These are phyloP conservation scores for Ganoderma lucidum DNA, from an alignment of 1,284 basidiomycete species.

Conservation along the genomic window DNA sequence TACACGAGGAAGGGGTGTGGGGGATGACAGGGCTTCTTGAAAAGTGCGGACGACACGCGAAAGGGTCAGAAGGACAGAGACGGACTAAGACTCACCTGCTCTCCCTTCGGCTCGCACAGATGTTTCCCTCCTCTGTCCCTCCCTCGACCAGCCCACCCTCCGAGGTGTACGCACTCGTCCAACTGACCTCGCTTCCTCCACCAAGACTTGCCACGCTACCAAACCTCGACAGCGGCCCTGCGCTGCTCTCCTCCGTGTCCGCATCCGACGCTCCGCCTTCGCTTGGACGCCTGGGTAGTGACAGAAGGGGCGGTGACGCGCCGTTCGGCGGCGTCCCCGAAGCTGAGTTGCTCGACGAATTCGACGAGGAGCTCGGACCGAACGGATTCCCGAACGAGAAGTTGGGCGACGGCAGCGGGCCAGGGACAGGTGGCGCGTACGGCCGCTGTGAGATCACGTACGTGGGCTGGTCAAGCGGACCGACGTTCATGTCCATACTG, in stretches of 20 bases:
- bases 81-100: constrained; percentile 34
- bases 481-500: constrained; percentile 19
- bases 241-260: constrained; percentile 36
- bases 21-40: background rate
- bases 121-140: constrained; percentile 23
- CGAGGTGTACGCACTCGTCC: constrained; percentile 35
- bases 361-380: constrained; percentile 43
- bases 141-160: constrained; percentile 27
- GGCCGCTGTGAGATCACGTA: constrained; percentile 60
- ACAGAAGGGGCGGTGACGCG: constrained; percentile 28
- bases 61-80: background rate
- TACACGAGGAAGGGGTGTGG: background rate
- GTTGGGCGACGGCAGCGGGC: constrained; percentile 72
- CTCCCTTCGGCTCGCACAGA: constrained; percentile 28
- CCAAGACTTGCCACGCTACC: constrained; percentile 40
- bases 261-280: constrained; percentile 32
- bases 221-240: constrained; percentile 34
- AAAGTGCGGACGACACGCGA: background rate
- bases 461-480: constrained; percentile 38
- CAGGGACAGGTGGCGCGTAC: constrained; percentile 64
- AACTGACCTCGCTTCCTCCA: constrained; percentile 38
- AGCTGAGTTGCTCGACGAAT: constrained; percentile 27
- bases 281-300: constrained; percentile 27
- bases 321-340: constrained; percentile 30
- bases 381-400: constrained; percentile 66